Evolutionary conservation across 2,329 filamentous ascomycete species (phyloP).

Genomic region (Colletotrichum sp.): DNA sequence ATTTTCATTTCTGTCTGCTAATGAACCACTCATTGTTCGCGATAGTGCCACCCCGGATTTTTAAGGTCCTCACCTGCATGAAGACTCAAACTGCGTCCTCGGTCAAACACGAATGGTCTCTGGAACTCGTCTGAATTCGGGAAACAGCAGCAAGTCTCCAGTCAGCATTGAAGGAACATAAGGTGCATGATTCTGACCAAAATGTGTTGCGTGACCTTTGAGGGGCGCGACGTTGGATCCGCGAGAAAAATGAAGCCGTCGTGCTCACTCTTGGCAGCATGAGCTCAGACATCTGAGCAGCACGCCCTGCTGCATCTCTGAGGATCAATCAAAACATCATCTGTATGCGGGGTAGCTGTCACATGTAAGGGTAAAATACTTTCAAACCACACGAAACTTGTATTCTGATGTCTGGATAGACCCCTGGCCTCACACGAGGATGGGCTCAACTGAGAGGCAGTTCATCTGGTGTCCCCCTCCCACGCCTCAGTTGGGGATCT

Average conservation of each 20-base stretch:
- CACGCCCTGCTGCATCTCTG: background rate
- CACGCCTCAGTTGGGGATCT: background rate
- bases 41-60: background rate
- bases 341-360: background rate
- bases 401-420: background rate
- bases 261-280: background rate
- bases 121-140: background rate
- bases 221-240: background rate
- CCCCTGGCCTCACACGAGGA: background rate
- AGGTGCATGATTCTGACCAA: background rate
- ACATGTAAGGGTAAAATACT: background rate
- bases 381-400: background rate
- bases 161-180: background rate
- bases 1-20: background rate
- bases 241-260: background rate
- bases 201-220: background rate
- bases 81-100: background rate
- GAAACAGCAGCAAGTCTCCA: background rate
- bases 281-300: background rate
- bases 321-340: background rate
- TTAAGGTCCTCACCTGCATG: background rate
- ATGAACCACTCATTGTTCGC: background rate
- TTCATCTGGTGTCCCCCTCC: background rate
- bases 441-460: background rate
- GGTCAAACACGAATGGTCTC: background rate